Evolutionary conservation across 1,139 yeast species (phyloP).

Genomic region (Hansenula lynferdii): DNA sequence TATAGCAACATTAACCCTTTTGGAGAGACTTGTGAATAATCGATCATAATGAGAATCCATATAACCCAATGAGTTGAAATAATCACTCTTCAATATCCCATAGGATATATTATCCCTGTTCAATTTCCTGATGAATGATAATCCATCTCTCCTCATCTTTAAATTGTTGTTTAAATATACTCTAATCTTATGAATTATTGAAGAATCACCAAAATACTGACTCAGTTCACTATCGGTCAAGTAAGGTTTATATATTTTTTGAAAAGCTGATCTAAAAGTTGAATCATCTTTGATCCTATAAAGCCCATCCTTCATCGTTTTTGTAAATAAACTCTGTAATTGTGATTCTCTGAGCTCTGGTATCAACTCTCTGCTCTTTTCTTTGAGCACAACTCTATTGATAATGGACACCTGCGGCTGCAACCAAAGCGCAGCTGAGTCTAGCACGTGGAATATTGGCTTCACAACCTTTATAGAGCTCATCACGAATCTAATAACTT

Average conservation of each 20-base stretch:
- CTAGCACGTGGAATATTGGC: too few species aligned
- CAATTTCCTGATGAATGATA: constrained; percentile 4
- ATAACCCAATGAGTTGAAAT: constrained; percentile 13
- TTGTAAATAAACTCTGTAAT: too few species aligned
- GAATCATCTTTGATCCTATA: too few species aligned
- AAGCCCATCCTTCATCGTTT: too few species aligned
- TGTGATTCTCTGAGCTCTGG: too few species aligned
- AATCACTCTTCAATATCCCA: constrained; percentile 18
- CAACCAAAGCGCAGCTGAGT: too few species aligned
- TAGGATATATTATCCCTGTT: constrained; percentile 1
- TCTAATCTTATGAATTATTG: background rate
- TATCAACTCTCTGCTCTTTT: too few species aligned
- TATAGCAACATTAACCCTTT: constrained; percentile 1
- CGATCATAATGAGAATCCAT: constrained; percentile 7
- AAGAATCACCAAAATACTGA: background rate
- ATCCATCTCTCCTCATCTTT: constrained; percentile 4
- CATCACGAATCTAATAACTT: too few species aligned
- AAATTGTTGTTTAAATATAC: background rate
- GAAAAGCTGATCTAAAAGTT: too few species aligned
- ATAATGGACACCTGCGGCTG: too few species aligned
- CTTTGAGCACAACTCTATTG: too few species aligned
- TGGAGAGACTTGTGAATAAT: constrained; percentile 8
- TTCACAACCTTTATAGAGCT: too few species aligned
- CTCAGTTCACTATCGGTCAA: background rate
- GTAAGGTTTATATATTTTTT: background rate